These are phyloP conservation scores for Stachybotrys echinatus DNA, from an alignment of 2,329 filamentous ascomycete species.

Conservation along the genomic window DNA sequence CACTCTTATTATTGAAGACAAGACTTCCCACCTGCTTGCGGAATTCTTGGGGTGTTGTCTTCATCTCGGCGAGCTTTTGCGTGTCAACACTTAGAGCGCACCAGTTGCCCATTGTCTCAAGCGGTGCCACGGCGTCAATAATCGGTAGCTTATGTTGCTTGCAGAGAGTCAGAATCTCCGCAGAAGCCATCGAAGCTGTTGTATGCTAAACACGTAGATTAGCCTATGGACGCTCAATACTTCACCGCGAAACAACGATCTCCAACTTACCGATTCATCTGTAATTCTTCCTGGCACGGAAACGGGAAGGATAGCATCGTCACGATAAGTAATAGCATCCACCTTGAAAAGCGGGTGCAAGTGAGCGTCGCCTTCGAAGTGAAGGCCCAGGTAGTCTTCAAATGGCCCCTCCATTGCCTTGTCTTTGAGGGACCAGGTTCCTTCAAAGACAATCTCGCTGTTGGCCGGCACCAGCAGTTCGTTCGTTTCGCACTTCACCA, in stretches of 20 bases:
- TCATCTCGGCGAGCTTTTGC: slow-evolving; percentile 49
- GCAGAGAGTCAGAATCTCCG: slow-evolving; percentile 32
- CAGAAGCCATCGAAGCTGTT: slow-evolving; percentile 36
- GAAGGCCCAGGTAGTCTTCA: slow-evolving; percentile 30
- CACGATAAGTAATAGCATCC: slow-evolving; percentile 40
- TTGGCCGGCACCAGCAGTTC: slow-evolving; percentile 41
- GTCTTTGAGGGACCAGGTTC: slow-evolving; percentile 23
- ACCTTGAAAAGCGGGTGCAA: slow-evolving; percentile 35
- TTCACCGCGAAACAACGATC: too few relatives aligned
- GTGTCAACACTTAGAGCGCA: slow-evolving; percentile 50
- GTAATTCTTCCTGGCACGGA: slow-evolving; percentile 38
- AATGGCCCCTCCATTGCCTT: slow-evolving; percentile 43
- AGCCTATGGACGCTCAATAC: too few relatives aligned
- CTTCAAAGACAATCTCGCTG: slow-evolving; percentile 45
- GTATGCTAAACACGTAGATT: too few relatives aligned
- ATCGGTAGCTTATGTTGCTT: slow-evolving; percentile 33
- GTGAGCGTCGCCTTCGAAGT: slow-evolving; percentile 27
- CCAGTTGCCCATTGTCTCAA: slow-evolving; percentile 44
- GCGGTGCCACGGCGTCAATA: slow-evolving; percentile 34
- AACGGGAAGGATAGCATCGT: slow-evolving; percentile 41
- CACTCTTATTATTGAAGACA: slow-evolving; percentile 33
- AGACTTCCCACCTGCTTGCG: slow-evolving; percentile 32
- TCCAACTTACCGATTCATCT: slow-evolving; percentile 31
- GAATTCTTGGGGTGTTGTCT: slow-evolving; percentile 36
- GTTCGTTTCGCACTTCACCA: slow-evolving; percentile 47